These are phyloP conservation scores for Monosporascus sp. DNA, from an alignment of 2,329 filamentous ascomycete species.

Conservation along the genomic window DNA sequence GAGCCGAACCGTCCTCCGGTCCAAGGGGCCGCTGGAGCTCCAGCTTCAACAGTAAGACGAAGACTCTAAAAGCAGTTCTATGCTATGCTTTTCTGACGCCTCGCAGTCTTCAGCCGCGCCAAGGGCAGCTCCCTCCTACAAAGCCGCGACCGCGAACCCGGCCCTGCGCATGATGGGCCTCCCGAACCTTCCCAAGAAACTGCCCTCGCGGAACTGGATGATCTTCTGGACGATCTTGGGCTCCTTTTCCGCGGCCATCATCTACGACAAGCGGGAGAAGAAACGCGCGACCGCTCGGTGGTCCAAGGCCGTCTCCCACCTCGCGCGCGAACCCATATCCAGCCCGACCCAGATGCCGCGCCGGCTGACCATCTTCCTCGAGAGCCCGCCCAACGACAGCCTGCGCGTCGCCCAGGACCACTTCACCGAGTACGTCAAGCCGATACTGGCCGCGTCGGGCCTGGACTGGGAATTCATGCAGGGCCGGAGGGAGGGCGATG, in stretches of 20 bases:
- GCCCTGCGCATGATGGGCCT: constrained; percentile 77
- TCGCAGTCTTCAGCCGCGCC: constrained; percentile 14
- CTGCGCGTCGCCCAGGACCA: constrained; percentile 84
- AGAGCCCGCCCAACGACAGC: constrained; percentile 81
- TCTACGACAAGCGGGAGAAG: constrained; percentile 92
- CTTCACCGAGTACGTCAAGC: constrained; percentile 94
- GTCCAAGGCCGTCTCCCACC: constrained; percentile 77
- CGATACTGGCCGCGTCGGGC: constrained; percentile 80
- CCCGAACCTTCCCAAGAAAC: constrained; percentile 72
- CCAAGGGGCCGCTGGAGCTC: constrained; percentile 2
- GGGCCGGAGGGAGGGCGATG: constrained; percentile 85
- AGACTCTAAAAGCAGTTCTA: too few species aligned
- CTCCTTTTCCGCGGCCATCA: constrained; percentile 70
- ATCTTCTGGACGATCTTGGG: constrained; percentile 83
- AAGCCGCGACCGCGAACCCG: constrained; percentile 56
- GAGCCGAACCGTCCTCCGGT: constrained; percentile 9
- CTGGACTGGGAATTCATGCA: constrained; percentile 96
- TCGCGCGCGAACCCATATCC: constrained; percentile 70
- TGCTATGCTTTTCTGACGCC: too few species aligned
- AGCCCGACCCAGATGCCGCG: constrained; percentile 67
- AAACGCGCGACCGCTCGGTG: constrained; percentile 80
- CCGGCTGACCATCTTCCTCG: constrained; percentile 79
- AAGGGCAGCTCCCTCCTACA: constrained; percentile 27
- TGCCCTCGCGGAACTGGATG: constrained; percentile 96
- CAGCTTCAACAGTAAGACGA: constrained; percentile 9